Evolutionary conservation across 495 filamentous ascomycete genomes (phyloP).

Genomic region (Penicillium riverlandense): DNA sequence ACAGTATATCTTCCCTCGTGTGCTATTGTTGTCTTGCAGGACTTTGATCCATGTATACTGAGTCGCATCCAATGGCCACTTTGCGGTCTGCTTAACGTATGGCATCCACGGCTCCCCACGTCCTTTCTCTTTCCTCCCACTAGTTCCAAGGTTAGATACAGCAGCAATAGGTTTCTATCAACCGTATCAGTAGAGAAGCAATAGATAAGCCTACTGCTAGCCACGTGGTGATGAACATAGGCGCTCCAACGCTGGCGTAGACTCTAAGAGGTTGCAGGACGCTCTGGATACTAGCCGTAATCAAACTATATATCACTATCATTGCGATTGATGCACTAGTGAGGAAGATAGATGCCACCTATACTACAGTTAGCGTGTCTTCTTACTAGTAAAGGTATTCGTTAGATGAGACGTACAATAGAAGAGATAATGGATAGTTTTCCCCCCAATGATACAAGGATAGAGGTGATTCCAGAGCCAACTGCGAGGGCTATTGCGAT

Average conservation of each 20-base stretch:
- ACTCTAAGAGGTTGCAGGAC: not conserved
- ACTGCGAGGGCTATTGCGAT: not conserved
- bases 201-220: slow-evolving; percentile 1
- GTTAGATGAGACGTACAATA: not conserved
- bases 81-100: too few relatives aligned
- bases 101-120: too few relatives aligned
- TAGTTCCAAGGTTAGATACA: slow-evolving; percentile 1
- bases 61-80: too few relatives aligned
- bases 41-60: too few relatives aligned
- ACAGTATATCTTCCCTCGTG: too few relatives aligned
- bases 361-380: not conserved
- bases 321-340: not conserved
- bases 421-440: not conserved
- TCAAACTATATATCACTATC: not conserved
- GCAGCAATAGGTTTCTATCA: slow-evolving; percentile 1
- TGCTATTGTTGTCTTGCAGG: too few relatives aligned
- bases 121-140: too few relatives aligned
- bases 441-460: not conserved
- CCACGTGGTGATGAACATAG: not conserved
- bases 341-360: not conserved
- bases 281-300: not conserved
- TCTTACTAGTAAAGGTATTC: not conserved
- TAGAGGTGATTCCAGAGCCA: not conserved
- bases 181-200: not conserved
- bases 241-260: not conserved